Percentiles rank a stretch among this genome's conserved stretches.
phyloP scores from a whole-genome alignment of 371 early-diverging fungal species.

The Rhizopus delemar region DNA sequence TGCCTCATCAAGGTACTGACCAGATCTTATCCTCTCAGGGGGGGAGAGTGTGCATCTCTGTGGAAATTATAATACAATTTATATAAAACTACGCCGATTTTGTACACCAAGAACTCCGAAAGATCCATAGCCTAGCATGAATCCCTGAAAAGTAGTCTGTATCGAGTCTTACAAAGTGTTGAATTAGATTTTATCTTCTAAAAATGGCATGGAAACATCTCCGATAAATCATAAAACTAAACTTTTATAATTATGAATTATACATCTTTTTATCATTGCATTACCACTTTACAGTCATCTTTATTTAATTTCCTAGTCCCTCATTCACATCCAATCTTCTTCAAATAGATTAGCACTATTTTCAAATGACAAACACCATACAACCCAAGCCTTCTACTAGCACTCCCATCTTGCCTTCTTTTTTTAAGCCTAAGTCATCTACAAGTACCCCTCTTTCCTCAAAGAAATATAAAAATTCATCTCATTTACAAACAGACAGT shows the following conservation, averaged over 20 bases:
- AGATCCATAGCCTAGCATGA: no score
- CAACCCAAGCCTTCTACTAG: not conserved
- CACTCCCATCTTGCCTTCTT: not conserved
- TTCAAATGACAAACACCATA: not conserved
- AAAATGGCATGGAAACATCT: not conserved
- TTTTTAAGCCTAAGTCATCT: conserved; percentile 5
- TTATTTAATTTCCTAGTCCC: not conserved
- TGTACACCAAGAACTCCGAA: no score
- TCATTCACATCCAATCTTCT: not conserved
- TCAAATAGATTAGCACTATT: not conserved
- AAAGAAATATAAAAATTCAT: not conserved
- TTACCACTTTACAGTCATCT: not conserved
- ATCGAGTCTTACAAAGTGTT: no score
- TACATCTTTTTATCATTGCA: not conserved
- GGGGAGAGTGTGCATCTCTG: no score
- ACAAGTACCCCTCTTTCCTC: conserved; percentile 8
- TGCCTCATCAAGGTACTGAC: no score
- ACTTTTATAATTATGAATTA: not conserved
- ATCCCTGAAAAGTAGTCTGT: no score
- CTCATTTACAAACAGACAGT: no score
- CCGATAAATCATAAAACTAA: not conserved
- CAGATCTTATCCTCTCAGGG: no score
- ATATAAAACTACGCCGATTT: no score
- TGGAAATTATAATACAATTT: no score
- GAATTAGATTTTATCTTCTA: no score